Conservation (phyloP, 2,329 filamentous ascomycete genomes). For the Gremmenia infestans region DNA sequence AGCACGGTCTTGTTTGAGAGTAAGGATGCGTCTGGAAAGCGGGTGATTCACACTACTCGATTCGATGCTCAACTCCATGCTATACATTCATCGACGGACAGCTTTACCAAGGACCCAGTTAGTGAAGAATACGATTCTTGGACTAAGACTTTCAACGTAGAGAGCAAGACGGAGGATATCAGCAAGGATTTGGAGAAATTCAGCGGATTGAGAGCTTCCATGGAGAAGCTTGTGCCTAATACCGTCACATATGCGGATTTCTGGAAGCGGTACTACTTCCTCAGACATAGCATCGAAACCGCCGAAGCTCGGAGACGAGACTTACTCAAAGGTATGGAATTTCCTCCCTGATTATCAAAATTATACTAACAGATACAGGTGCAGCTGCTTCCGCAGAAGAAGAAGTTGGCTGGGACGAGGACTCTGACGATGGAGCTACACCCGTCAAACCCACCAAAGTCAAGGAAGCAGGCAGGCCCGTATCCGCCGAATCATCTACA, state of each 20-base stretch:
- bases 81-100: slow-evolving; percentile 79
- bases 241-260: slow-evolving; percentile 84
- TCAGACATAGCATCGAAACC: slow-evolving; percentile 86
- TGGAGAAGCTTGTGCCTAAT: slow-evolving; percentile 96
- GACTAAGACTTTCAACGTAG: slow-evolving; percentile 70
- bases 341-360: slow-evolving; percentile 2
- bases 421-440: slow-evolving; percentile 62
- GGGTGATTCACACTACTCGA: slow-evolving; percentile 89
- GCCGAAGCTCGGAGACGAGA: slow-evolving; percentile 86
- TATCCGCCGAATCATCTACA: slow-evolving; percentile 52
- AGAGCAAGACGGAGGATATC: slow-evolving; percentile 80
- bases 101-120: slow-evolving; percentile 76
- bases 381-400: slow-evolving; percentile 65
- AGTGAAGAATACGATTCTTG: slow-evolving; percentile 71
- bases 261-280: slow-evolving; percentile 94
- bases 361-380: slow-evolving; percentile 22
- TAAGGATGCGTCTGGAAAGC: slow-evolving; percentile 82
- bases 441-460: slow-evolving; percentile 32
- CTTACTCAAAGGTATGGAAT: slow-evolving; percentile 73
- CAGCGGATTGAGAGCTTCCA: slow-evolving; percentile 75
- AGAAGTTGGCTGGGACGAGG: slow-evolving; percentile 61
- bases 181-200: slow-evolving; percentile 79
- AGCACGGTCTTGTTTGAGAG: slow-evolving; percentile 82
- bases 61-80: slow-evolving; percentile 96
- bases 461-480: slow-evolving; percentile 35